These are phyloP conservation scores for Psidium friedrichsthalianum DNA, from an alignment of 345 rosid genomes.

Conservation along the genomic window DNA sequence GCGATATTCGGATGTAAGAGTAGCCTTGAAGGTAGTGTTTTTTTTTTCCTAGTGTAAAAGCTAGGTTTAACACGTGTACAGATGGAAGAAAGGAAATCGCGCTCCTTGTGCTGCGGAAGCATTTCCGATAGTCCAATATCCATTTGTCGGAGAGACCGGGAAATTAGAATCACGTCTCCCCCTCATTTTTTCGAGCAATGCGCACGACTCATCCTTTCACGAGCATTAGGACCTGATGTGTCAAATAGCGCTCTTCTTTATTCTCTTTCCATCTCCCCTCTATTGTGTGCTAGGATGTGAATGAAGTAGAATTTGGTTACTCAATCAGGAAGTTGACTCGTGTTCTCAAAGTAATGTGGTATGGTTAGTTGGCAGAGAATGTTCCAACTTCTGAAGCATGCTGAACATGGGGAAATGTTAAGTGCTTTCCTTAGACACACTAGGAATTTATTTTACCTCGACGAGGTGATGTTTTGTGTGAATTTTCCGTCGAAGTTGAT, in stretches of 20 bases:
- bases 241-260: not conserved
- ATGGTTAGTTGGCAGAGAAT: not conserved
- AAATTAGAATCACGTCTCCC: not conserved
- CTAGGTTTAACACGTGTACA: not conserved
- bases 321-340: too few species aligned
- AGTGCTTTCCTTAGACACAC: not conserved
- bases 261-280: not conserved
- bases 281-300: not conserved
- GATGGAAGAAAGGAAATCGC: not conserved
- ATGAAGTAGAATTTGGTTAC: not conserved
- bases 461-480: not conserved
- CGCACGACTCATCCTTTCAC: not conserved
- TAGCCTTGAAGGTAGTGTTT: not conserved
- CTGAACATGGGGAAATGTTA: not conserved
- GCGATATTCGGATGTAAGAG: not conserved
- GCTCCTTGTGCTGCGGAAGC: not conserved
- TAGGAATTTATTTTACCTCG: not conserved
- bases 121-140: not conserved
- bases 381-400: not conserved
- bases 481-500: not conserved
- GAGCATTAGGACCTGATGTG: not conserved
- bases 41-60: not conserved
- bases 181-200: not conserved
- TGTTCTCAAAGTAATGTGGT: not conserved
- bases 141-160: not conserved